Evolutionary conservation across 306 rosid genomes (phyloP), one percentile per base, ranked within the genome.

Genomic region (Glycine soja): DNA sequence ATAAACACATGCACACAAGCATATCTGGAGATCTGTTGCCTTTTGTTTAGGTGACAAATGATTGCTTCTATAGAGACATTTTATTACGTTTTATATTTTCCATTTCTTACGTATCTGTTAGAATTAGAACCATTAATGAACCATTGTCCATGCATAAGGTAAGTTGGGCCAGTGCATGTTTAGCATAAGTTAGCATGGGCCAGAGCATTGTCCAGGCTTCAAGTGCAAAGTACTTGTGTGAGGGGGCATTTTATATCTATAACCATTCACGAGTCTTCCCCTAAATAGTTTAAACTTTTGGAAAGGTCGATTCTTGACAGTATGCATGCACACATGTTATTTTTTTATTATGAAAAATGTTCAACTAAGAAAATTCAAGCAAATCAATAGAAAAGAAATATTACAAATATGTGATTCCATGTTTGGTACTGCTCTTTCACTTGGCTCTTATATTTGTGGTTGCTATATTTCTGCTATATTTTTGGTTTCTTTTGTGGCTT

Each of bases 191-290:
- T 64, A 64, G 2, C 5, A 48, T 45, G 61, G 65, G 11, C 63
- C 12, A 15, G 24, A 63, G 30, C 19, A 76, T 56, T 30, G 15
- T 14, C 53, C 62, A 62, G 7, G 9, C 19, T 14, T 62, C 56
- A 14, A 62, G 61, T 58, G 40, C 43, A 43, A 15, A 59, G 15
- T 34, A 58, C 70, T 47, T 47, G 62, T 3, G 6, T 75, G 79
- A 75, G 40, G 58, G n/a, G 12, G 70, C 51, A 9, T 62, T 46
- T 61, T 30, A 47, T 48, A 34, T 63, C 40, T 76, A 63, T 47
- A 59, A 62, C 34, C 9, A 75, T 76, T 63, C 12, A 9, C 62
- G 53, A 48, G 12, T 24, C 36, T n/a, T 47, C 62, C 34, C 1
- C 32, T 32, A 62, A 61, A 14, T 45, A 58, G 34, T 30, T n/a